A percentile compares a stretch with the other conserved stretches of the same genome.
These are phyloP conservation scores for Trichoderma semiorbis DNA, from an alignment of 2,329 filamentous ascomycete species.

Conservation along the genomic window DNA sequence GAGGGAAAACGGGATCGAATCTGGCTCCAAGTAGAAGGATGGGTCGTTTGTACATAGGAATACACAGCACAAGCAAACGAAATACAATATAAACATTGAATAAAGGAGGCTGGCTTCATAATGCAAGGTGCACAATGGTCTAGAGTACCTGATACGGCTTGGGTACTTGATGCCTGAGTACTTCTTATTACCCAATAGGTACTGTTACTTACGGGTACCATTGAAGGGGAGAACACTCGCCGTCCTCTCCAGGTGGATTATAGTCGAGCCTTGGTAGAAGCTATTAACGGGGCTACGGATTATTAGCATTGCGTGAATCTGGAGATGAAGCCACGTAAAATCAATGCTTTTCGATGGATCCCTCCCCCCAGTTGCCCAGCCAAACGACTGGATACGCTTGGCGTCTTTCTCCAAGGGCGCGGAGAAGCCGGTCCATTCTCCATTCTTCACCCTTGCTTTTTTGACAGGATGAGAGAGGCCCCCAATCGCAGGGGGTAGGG, in stretches of 20 bases:
- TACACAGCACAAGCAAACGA: constrained; percentile 16
- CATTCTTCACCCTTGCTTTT: neutral
- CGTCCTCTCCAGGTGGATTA: neutral
- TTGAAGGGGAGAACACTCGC: neutral
- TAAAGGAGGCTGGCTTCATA: neutral
- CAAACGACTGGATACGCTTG: neutral
- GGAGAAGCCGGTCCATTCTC: neutral
- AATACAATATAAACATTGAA: neutral
- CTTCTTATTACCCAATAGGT: neutral
- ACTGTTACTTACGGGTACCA: neutral
- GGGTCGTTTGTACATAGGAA: constrained; percentile 14
- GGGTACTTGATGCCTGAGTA: neutral
- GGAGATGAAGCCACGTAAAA: neutral
- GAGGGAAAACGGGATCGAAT: neutral
- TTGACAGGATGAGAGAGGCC: no score
- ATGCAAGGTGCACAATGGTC: neutral
- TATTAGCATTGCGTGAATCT: neutral
- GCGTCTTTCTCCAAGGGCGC: neutral
- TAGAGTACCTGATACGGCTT: no score
- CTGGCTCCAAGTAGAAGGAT: neutral
- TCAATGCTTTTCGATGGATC: neutral
- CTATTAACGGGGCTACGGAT: neutral
- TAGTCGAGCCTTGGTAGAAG: neutral
- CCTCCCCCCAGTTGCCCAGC: neutral
- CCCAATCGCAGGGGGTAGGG: no score